Base-by-base conservation (phyloP, 257 asterid genomes). In the Plantago ovata region DNA sequence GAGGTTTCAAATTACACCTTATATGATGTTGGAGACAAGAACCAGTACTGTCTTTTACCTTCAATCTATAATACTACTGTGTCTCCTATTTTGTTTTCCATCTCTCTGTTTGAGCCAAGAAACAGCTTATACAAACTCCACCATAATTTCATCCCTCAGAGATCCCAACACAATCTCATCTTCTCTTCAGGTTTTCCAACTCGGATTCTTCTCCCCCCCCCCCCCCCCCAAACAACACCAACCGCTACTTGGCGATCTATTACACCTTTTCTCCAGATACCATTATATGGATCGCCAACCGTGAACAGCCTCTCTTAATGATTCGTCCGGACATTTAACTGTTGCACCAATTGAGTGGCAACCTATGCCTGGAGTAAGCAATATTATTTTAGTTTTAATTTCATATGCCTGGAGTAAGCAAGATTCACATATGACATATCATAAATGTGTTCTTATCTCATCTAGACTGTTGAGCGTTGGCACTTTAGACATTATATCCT, bases 311-410 rank as follows among this genome's bases (percentile, higher is more conserved):
- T 1, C n/a, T n/a, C 19, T 44, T 19, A 44, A 44, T 19, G 50
- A 44, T 6, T 44, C 50, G 2, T 44, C 21, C 9, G 50, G 50
- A 1, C 15, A 16, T 14, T 4, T 44, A 16, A 15, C 50, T 10
- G 14, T 44, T 44, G 20, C 15, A 1, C 18, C 50, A 1, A n/a
- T n/a, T n/a, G n/a, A 9, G 14, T 9, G 50, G 50, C 69, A 58
- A 68, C 67, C 79, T 58, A 5, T 72, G 58, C 84, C 84, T 0
- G 58, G 5, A n/a, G 20, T 23, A 0, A 81, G 84, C 1, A 54
- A 21, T 24, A 24, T 24, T 24, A 5, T 24, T 24, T 5, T 24
- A 2, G 2, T 24, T 24, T 24, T 24, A 24, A n/a, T 24, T 24
- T 24, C 32, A 2, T 24, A 24, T 2, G 5, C 32, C 32, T 24